Conservation (phyloP, 2,329 filamentous ascomycete genomes). For the Sarocladium kiliense region DNA sequence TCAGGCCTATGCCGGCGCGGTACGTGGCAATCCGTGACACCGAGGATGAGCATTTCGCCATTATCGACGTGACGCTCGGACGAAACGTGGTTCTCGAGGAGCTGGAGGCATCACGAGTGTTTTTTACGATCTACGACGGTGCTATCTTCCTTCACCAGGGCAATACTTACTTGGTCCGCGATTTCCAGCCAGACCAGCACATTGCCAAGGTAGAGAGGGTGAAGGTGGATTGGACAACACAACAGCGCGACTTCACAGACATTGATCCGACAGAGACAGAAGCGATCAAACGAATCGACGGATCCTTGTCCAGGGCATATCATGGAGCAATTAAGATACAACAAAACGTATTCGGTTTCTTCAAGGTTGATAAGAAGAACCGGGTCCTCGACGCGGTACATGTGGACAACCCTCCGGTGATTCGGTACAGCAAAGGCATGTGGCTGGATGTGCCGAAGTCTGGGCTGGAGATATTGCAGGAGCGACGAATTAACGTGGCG, state of each 20-base stretch:
- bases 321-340: slow-evolving; percentile 82
- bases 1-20: slow-evolving; percentile 76
- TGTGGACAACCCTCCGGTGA: slow-evolving; percentile 88
- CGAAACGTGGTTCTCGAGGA: slow-evolving; percentile 87
- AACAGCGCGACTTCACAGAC: slow-evolving; percentile 89
- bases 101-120: slow-evolving; percentile 90
- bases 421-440: slow-evolving; percentile 81
- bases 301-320: slow-evolving; percentile 66
- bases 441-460: slow-evolving; percentile 86
- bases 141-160: slow-evolving; percentile 97
- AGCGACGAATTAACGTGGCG: slow-evolving; percentile 70
- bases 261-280: slow-evolving; percentile 92
- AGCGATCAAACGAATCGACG: slow-evolving; percentile 66
- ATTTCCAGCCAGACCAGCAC: slow-evolving; percentile 74
- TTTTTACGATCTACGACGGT: slow-evolving; percentile 94
- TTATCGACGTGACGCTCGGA: slow-evolving; percentile 80
- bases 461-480: slow-evolving; percentile 74
- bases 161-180: slow-evolving; percentile 84
- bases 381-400: slow-evolving; percentile 87
- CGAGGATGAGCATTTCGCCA: slow-evolving; percentile 84
- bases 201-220: slow-evolving; percentile 86
- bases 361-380: slow-evolving; percentile 85
- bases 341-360: slow-evolving; percentile 91
- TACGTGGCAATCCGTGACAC: slow-evolving; percentile 87
- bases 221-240: slow-evolving; percentile 90